phyloP scores from a whole-genome alignment of 208 protist species.

The Trypanosoma scelopori region DNA sequence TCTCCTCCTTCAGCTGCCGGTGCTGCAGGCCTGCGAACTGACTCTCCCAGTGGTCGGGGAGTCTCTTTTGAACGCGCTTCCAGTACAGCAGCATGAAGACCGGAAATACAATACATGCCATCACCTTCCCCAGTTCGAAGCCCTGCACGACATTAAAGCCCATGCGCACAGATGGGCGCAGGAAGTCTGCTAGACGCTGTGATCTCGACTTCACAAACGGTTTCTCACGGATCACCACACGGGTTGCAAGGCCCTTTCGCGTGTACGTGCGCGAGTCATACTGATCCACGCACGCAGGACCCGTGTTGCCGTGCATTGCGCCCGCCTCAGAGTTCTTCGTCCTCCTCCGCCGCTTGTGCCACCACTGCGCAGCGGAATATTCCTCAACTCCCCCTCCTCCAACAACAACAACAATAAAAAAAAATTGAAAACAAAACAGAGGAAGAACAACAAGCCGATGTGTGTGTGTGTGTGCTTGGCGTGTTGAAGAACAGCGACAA shows the following conservation, averaged over 20 bases:
- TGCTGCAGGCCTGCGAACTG: conserved; percentile 82
- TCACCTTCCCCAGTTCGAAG: conserved; percentile 77
- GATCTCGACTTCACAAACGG: conserved; percentile 69
- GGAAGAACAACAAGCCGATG: too few relatives aligned
- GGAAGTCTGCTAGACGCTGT: conserved; percentile 59
- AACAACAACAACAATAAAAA: too few relatives aligned
- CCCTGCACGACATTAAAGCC: conserved; percentile 65
- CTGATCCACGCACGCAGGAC: conserved; percentile 57
- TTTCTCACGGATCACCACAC: conserved; percentile 81
- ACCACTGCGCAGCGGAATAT: too few relatives aligned
- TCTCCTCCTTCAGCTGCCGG: conserved; percentile 70
- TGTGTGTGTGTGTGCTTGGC: too few relatives aligned
- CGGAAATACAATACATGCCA: conserved; percentile 75
- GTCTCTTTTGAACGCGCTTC: conserved; percentile 66
- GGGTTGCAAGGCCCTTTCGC: conserved; percentile 45
- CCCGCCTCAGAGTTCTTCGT: neutral
- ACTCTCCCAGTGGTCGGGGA: conserved; percentile 76
- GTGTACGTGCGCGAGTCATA: conserved; percentile 76
- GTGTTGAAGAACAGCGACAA: too few relatives aligned
- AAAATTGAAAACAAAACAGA: too few relatives aligned
- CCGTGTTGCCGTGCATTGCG: conserved; percentile 1
- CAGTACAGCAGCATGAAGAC: conserved; percentile 82
- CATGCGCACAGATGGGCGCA: conserved; percentile 57
- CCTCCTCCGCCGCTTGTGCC: too few relatives aligned
- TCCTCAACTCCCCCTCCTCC: too few relatives aligned